Conservation (phyloP, 1,284 basidiomycete species). For the Cryptococcus sp. region DNA sequence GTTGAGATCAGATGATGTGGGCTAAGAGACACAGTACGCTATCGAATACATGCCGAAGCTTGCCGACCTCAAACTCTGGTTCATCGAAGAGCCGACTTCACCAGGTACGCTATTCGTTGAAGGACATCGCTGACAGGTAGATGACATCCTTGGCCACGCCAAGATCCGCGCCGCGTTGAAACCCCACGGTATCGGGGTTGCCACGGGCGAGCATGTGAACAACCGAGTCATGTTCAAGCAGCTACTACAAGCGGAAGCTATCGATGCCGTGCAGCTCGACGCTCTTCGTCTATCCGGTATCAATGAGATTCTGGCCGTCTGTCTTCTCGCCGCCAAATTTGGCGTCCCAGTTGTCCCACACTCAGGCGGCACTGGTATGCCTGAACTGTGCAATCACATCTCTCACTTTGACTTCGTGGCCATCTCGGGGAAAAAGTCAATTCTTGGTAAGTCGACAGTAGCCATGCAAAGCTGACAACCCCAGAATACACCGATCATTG, state of each 20-base stretch:
- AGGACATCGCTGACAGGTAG: conserved; percentile 37
- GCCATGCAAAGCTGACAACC: not conserved
- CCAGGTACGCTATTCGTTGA: conserved; percentile 50
- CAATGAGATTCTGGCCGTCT: conserved; percentile 83
- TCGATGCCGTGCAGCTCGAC: conserved; percentile 91
- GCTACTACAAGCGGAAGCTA: conserved; percentile 83
- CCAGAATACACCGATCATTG: conserved; percentile 33
- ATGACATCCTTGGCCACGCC: conserved; percentile 66
- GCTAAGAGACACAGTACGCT: conserved; percentile 61
- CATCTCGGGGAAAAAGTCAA: conserved; percentile 69
- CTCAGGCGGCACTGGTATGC: conserved; percentile 63
- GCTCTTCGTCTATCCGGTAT: conserved; percentile 87
- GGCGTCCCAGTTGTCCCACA: conserved; percentile 86
- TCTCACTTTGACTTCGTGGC: conserved; percentile 84
- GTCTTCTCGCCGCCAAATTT: conserved; percentile 84
- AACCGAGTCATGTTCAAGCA: conserved; percentile 90
- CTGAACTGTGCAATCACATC: conserved; percentile 31
- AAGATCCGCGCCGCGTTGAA: conserved; percentile 61
- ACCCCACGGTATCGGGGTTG: conserved; percentile 84
- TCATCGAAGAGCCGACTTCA: conserved; percentile 91
- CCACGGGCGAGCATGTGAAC: conserved; percentile 91
- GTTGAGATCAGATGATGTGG: not conserved
- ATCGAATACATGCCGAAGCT: conserved; percentile 84
- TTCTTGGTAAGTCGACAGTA: conserved; percentile 14
- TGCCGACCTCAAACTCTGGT: conserved; percentile 82